Evolutionary conservation across 208 protist species (phyloP).

Genomic region (Crithidia acanthocephali): DNA sequence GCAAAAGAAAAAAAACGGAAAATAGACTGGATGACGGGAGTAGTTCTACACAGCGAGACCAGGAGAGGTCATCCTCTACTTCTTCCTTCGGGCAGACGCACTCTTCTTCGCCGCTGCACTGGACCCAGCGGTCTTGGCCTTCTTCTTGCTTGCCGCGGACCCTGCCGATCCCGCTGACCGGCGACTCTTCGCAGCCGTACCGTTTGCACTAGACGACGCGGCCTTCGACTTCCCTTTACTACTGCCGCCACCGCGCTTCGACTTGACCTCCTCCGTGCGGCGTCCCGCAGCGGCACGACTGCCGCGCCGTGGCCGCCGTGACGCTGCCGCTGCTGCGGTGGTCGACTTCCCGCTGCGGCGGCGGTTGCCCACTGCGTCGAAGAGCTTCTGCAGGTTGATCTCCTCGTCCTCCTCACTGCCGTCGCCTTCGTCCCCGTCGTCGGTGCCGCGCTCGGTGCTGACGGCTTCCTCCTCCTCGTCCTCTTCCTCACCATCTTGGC

Average conservation of each 20-base stretch:
- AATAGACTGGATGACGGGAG: too few species aligned
- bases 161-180: background rate
- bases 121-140: constrained; percentile 3
- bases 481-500: background rate
- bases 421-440: background rate
- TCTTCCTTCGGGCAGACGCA: background rate
- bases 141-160: constrained; percentile 13
- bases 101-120: constrained; percentile 16
- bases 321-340: background rate
- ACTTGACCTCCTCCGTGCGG: constrained; percentile 6
- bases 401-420: constrained; percentile 29
- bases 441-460: background rate
- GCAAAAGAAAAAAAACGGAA: background rate
- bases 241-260: constrained; percentile 18
- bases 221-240: constrained; percentile 10
- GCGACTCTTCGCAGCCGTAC: constrained; percentile 4
- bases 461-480: constrained; percentile 16
- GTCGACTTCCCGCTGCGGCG: background rate
- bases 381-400: constrained; percentile 29
- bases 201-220: background rate
- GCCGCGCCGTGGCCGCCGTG: constrained; percentile 9
- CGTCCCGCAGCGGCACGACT: constrained; percentile 11
- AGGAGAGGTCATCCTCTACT: too few species aligned
- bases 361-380: constrained; percentile 21
- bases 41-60: too few species aligned